Percentiles rank a stretch among this genome's conserved stretches.
Evolutionary conservation across 768 basidiomycete species (phyloP).

Genomic region (Trichaptum fuscoviolaceum): DNA sequence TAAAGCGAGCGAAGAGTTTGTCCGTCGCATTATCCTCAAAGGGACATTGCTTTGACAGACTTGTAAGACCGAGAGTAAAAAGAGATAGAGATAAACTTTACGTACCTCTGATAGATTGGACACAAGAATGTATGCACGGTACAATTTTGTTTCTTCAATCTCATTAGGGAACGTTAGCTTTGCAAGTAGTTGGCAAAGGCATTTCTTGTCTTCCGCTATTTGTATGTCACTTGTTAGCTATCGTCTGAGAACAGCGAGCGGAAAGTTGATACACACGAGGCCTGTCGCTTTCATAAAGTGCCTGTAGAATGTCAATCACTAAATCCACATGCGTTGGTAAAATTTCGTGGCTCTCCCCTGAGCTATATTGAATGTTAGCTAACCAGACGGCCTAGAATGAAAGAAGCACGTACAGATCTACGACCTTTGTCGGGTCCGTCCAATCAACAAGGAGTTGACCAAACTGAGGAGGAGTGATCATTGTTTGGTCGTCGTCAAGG

Average conservation of each 20-base stretch:
- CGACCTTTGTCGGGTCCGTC: constrained; percentile 36
- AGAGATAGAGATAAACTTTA: neutral
- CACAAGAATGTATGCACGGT: constrained; percentile 44
- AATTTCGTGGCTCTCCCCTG: constrained; percentile 17
- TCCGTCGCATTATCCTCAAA: constrained; percentile 47
- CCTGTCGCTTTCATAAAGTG: constrained; percentile 41
- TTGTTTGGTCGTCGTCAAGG: constrained; percentile 27
- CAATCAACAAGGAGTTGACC: constrained; percentile 37
- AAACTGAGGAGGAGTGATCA: constrained; percentile 29
- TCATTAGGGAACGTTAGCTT: constrained; percentile 50
- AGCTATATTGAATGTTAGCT: constrained; percentile 19
- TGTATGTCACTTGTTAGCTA: neutral
- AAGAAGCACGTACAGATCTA: constrained; percentile 13
- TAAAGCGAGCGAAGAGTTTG: constrained; percentile 54
- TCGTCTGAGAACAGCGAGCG: neutral
- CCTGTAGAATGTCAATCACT: constrained; percentile 49
- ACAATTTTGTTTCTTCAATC: constrained; percentile 32
- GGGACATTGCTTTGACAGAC: constrained; percentile 46
- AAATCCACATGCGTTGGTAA: constrained; percentile 48
- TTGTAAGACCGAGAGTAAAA: constrained; percentile 2
- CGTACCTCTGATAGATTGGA: constrained; percentile 46
- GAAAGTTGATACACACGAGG: constrained; percentile 30
- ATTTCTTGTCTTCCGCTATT: constrained; percentile 58
- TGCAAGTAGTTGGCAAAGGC: constrained; percentile 55
- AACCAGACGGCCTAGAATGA: constrained; percentile 15